phyloP scores from a whole-genome alignment of 2,329 filamentous ascomycete genomes.

The Celoporthe dispersa region DNA sequence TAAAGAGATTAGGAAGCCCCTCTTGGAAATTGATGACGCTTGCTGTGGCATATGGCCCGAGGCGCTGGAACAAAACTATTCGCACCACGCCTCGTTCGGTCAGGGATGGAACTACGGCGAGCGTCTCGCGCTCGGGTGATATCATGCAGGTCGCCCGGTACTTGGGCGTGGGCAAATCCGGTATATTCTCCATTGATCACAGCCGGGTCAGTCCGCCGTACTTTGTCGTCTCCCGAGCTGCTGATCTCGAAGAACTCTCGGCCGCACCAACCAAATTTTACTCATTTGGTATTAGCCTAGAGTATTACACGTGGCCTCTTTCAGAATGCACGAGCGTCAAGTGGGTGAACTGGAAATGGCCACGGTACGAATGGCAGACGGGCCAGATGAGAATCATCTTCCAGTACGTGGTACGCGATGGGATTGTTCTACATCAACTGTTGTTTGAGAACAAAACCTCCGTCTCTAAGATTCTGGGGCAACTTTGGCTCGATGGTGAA shows the following conservation, averaged over 20 bases:
- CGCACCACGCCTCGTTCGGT: neutral
- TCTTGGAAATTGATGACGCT: neutral
- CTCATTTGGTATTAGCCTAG: neutral
- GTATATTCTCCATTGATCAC: neutral
- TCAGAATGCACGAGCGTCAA: neutral
- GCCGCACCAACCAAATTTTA: neutral
- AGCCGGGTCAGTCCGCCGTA: neutral
- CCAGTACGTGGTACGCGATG: conserved; percentile 6
- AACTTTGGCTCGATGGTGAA: neutral
- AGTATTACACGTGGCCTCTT: neutral
- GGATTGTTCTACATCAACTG: conserved; percentile 13
- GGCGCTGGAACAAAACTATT: neutral
- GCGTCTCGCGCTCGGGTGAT: neutral
- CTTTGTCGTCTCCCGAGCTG: neutral
- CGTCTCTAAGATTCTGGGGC: neutral
- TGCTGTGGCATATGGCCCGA: neutral
- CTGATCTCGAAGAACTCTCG: neutral
- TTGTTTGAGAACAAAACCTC: neutral
- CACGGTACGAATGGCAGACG: neutral
- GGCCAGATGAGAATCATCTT: neutral
- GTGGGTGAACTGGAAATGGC: conserved; percentile 1
- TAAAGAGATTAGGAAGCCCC: too few relatives aligned
- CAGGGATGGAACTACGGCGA: neutral
- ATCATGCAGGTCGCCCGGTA: neutral
- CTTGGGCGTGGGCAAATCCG: neutral